Percentiles rank a stretch among this genome's conserved stretches.
These are phyloP conservation scores for Nicotiana benthamiana DNA, from an alignment of 257 asterid genomes.

Conservation along the genomic window DNA sequence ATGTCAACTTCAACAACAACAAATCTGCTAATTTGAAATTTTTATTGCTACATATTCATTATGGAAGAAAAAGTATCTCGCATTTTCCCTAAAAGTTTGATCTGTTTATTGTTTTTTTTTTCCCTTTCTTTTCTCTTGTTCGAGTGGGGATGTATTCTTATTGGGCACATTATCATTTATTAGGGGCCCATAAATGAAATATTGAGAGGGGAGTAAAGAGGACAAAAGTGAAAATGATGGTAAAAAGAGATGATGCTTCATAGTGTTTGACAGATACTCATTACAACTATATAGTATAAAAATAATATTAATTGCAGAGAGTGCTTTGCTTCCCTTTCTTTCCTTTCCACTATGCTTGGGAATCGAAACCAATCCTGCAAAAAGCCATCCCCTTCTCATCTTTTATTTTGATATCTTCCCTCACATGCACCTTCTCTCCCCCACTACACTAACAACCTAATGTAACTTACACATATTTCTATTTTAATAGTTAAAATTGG, in stretches of 20 bases:
- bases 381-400: not conserved
- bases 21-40: no score
- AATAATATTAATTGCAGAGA: not conserved
- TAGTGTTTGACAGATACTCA: not conserved
- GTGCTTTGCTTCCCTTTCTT: not conserved
- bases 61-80: no score
- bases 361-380: not conserved
- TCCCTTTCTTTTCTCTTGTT: not conserved
- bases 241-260: not conserved
- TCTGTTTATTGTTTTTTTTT: not conserved
- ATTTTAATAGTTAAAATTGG: no score
- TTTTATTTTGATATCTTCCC: not conserved
- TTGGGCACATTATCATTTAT: not conserved
- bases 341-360: constrained; percentile 6
- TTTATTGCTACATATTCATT: no score
- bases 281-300: not conserved
- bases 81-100: not conserved
- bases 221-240: not conserved
- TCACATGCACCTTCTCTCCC: not conserved
- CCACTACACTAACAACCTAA: not conserved
- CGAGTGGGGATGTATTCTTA: not conserved
- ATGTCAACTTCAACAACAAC: no score
- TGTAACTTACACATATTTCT: not conserved
- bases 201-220: not conserved
- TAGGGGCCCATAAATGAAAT: not conserved